Base-by-base conservation (phyloP, 805 yeast species). In the Saturnispora zaruensis region DNA sequence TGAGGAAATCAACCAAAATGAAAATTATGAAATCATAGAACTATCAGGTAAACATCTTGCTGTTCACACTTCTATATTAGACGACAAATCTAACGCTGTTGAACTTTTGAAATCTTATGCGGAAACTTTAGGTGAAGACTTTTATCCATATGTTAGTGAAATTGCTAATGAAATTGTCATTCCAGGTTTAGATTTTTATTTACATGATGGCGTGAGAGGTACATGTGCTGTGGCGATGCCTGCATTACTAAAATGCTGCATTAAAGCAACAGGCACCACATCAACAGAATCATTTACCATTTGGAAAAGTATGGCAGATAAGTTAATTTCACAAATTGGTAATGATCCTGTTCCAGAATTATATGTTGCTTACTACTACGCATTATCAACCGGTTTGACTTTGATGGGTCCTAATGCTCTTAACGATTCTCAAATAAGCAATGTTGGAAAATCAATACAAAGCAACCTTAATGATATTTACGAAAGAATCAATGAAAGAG, bases 1-100 rank as follows among this genome's bases (percentile, higher is more conserved):
- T 28, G 93, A 86, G 45, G 87, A 86, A 56, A 79, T 79, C 55
- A 84, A 81, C 58, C 82, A 81, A 60, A 86, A 87, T 59, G 95
- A 89, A 48, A 96, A 89, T 54, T 93, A 96, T 93, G 98, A 93
- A 61, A 93, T 93, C 43, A 82, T 93, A 49, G 88, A 88, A 57
- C 72, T 90, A 42, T 81, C 87, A 28, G 99, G 98, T 48, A 90
- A 88, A 66, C 90, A 87, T 61, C 80, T 93, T 60, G 98, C 97
- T 21, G 88, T 93, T 47, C 96, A 91, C 63, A 90, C 97, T 3
- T 88, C 96, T 11, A 73, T 87, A n/a, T 74, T 93, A 52, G 99
- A 93, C 62, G 98, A 91, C 55, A 93, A 93, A 68, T 90, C 87
- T 3, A 77, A 84, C 41, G 97, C 98, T 6, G 87, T 93, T 73